Evolutionary conservation across 768 basidiomycete genomes (phyloP).

Genomic region (Mycena galopus): DNA sequence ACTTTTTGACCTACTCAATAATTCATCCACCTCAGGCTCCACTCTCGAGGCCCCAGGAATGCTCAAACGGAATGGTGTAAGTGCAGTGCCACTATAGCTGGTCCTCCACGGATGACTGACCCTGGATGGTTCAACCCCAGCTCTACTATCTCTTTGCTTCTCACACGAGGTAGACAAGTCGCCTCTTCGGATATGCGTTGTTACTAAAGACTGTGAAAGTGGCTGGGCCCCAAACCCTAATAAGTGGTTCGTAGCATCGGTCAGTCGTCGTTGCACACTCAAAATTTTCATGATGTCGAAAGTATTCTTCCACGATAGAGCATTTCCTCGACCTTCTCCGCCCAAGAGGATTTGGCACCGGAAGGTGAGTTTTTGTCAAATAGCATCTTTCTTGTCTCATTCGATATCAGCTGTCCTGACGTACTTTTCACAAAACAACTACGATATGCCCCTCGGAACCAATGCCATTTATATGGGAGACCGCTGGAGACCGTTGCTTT

Average conservation of each 20-base stretch:
- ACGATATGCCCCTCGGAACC: constrained; percentile 62
- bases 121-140: not conserved
- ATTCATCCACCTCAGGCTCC: constrained; percentile 49
- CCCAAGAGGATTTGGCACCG: constrained; percentile 70
- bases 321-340: constrained; percentile 64
- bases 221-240: constrained; percentile 75
- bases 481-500: constrained; percentile 66
- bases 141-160: constrained; percentile 70
- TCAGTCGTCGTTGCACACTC: constrained; percentile 33
- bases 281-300: not conserved
- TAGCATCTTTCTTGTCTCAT: not conserved
- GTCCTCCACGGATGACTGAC: not conserved
- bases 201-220: constrained; percentile 10
- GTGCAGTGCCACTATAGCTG: not conserved
- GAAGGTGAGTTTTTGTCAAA: constrained; percentile 24
- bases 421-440: constrained; percentile 74
- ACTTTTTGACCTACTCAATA: not conserved
- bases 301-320: not conserved
- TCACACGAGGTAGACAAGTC: constrained; percentile 54
- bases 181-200: not conserved
- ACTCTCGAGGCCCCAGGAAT: constrained; percentile 75
- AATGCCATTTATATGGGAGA: constrained; percentile 74
- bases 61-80: constrained; percentile 67
- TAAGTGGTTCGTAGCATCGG: constrained; percentile 67
- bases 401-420: constrained; percentile 53